Conservation (phyloP, 164 flowering plant genomes). For the Tetrastigma voinierianum region DNA sequence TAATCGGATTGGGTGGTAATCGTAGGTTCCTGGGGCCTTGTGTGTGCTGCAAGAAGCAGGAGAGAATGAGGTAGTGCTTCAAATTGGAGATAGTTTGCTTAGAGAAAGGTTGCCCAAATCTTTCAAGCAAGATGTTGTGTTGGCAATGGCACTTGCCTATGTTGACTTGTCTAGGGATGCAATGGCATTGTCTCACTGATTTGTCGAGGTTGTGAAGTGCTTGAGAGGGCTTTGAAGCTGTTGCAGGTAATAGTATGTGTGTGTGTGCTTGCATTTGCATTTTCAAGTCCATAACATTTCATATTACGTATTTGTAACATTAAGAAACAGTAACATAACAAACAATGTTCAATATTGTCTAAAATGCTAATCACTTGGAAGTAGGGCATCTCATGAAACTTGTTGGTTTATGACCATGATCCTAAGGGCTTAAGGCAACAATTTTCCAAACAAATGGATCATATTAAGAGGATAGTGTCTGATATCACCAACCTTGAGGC, state of each 20-base stretch:
- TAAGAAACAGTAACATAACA: no score
- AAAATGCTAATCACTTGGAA: no score
- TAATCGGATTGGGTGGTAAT: not conserved
- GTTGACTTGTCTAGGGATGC: constrained; percentile 93
- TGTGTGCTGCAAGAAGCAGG: constrained; percentile 91
- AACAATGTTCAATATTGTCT: no score
- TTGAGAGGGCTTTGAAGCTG: constrained; percentile 88
- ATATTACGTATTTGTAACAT: no score
- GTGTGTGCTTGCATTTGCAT: no score
- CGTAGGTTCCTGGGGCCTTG: constrained; percentile 86
- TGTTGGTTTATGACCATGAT: no score
- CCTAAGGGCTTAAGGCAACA: no score
- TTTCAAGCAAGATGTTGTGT: constrained; percentile 85
- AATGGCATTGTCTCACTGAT: constrained; percentile 85
- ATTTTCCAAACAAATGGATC: no score
- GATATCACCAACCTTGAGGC: no score
- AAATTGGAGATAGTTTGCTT: constrained; percentile 65
- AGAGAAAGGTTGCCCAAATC: constrained; percentile 77
- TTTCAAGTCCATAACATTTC: no score
- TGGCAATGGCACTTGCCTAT: constrained; percentile 88
- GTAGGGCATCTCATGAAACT: no score
- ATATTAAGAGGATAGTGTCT: no score
- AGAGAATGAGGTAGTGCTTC: constrained; percentile 66
- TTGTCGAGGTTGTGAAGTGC: constrained; percentile 65
- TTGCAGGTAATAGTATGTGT: constrained; percentile 55